Base-by-base conservation (phyloP, 352 stramenopile genomes). In the Globisporangium cylindrosporum region DNA sequence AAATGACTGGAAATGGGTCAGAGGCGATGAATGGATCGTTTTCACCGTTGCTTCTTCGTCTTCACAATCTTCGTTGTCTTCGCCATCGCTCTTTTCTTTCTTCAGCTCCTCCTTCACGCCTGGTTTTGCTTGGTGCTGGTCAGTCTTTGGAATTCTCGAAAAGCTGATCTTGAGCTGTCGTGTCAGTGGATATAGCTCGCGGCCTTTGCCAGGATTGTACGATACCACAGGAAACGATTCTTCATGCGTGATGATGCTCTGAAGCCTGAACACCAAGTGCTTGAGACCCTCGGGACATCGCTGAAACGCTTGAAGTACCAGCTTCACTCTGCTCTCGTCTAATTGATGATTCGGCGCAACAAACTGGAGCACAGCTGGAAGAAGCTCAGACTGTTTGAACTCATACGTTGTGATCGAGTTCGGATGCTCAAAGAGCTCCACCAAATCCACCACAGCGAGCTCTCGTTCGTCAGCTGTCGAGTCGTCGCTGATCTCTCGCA, bases 1-100 rank as follows among this genome's bases (percentile, higher is more conserved):
- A 71, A 95, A 93, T n/a, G 86, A 93, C 68, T 93, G 85, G n/a
- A 93, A 95, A 46, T 92, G 80, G 3, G 86, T 92, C 49, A 95
- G 69, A 7, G 88, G 81, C 5, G 86, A 93, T n/a, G 81, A 75
- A 24, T 92, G 77, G 18, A 94, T 90, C 20, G 80, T 76, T 54
- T 85, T 77, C 41, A 59, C 66, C 53, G 72, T 66, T 6, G 58
- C 4, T 22, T 59, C 58, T 36, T 53, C 54, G 24, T 71, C 67
- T 3, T 70, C 46, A 4, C 27, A 36, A 18, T 62, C 36, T 6
- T 51, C 32, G 4, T 53, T 41, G 10, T 55, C 49, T n/a, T 38
- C 46, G 14, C 51, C 25, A n/a, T 24, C 51, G 12, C 48, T 25
- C 24, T n/a, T 22, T 6, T 43, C 29, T 15, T 57, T 62, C n/a